Evolutionary conservation across 2,329 filamentous ascomycete genomes (phyloP).

Genomic region (Pseudopithomyces maydicus): DNA sequence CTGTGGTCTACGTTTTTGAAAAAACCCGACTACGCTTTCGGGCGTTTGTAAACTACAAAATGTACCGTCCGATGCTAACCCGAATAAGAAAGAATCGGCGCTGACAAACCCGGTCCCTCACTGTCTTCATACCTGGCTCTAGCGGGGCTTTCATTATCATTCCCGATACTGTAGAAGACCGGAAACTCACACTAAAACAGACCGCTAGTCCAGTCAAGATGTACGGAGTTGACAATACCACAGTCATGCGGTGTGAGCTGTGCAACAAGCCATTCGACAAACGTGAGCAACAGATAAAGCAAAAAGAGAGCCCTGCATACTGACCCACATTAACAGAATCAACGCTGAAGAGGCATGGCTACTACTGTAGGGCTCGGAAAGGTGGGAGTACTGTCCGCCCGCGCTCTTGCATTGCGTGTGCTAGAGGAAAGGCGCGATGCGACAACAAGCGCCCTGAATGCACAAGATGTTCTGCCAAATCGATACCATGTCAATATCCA

Average conservation of each 20-base stretch:
- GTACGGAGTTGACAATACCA: slow-evolving; percentile 23
- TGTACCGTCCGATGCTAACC: neutral
- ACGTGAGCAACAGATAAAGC: slow-evolving; percentile 31
- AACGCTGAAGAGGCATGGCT: slow-evolving; percentile 52
- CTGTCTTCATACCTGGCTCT: neutral
- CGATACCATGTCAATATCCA: slow-evolving; percentile 46
- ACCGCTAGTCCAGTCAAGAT: slow-evolving; percentile 17
- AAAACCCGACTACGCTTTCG: neutral
- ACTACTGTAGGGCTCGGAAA: slow-evolving; percentile 51
- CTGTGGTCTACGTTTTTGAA: too few species aligned
- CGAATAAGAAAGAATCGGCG: neutral
- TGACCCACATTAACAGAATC: slow-evolving; percentile 37
- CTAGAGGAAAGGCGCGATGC: neutral
- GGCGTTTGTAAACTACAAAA: neutral
- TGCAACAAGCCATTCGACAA: slow-evolving; percentile 52
- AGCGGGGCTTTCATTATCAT: neutral
- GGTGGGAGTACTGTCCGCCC: slow-evolving; percentile 22
- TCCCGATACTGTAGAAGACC: neutral
- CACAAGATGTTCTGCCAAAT: slow-evolving; percentile 24
- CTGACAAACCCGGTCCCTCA: neutral
- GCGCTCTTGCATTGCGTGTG: slow-evolving; percentile 42
- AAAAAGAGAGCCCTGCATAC: neutral
- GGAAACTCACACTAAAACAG: slow-evolving; percentile 3
- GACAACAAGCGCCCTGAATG: neutral
- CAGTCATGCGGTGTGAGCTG: slow-evolving; percentile 42